Percentiles rank a stretch among this genome's conserved stretches.
phyloP scores from a whole-genome alignment of 2,329 filamentous ascomycete species.

The Metarhizium sp. region DNA sequence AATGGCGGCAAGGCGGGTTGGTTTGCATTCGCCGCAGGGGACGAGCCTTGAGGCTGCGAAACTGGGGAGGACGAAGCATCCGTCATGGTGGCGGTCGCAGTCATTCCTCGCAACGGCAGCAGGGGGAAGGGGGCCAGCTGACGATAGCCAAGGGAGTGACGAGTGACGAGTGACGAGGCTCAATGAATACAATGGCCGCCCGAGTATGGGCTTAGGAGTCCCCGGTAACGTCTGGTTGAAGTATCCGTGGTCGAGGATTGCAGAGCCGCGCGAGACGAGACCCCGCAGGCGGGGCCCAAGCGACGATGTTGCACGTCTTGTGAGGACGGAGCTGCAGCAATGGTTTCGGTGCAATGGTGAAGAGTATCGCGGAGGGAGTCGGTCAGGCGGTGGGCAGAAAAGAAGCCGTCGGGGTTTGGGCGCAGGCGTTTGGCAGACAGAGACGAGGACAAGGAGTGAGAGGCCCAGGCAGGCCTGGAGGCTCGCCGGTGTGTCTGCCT shows the following conservation, averaged over 20 bases:
- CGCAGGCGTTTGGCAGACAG: too few species aligned
- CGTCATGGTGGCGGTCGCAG: constrained; percentile 44
- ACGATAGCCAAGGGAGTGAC: not conserved
- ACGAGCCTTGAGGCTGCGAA: constrained; percentile 40
- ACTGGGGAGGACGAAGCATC: constrained; percentile 44
- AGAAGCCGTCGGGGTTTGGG: not conserved
- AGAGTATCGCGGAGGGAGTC: not conserved
- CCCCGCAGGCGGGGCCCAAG: constrained; percentile 7
- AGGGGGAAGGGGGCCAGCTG: not conserved
- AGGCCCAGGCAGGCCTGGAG: too few species aligned
- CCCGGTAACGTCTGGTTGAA: not conserved
- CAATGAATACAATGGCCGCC: not conserved
- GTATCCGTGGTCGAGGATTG: not conserved
- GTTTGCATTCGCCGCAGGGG: constrained; percentile 38
- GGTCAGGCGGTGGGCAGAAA: not conserved
- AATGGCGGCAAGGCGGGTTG: constrained; percentile 47
- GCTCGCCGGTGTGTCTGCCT: too few species aligned
- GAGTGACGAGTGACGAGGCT: not conserved
- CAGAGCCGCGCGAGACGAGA: constrained; percentile 4
- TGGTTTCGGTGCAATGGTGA: not conserved
- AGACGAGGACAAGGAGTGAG: not conserved
- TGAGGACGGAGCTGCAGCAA: not conserved
- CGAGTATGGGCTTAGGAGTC: not conserved
- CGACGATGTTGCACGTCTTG: not conserved
- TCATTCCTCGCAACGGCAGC: constrained; percentile 18